Conservation (phyloP, 805 yeast genomes). For the Starmerella apicola region DNA sequence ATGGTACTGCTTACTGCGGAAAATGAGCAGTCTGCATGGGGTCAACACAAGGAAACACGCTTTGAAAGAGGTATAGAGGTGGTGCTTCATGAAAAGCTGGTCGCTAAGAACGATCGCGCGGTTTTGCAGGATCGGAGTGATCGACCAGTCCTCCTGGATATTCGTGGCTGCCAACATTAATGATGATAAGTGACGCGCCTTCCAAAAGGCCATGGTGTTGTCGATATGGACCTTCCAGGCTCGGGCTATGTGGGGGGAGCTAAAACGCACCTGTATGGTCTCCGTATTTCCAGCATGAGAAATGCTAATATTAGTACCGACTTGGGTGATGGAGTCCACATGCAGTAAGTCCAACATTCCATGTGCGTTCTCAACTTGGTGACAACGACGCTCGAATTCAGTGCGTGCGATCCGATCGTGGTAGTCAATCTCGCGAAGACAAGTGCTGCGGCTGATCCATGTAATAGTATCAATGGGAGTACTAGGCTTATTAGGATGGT, state of each 20-base stretch:
- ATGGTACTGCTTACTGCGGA: conserved; percentile 20
- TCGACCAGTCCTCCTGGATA: conserved; percentile 2
- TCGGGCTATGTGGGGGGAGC: conserved; percentile 29
- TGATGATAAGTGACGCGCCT: conserved; percentile 33
- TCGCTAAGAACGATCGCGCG: conserved; percentile 56
- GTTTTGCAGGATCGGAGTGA: conserved; percentile 44
- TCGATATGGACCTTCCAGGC: conserved; percentile 53
- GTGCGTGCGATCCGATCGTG: conserved; percentile 48
- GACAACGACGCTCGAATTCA: conserved; percentile 52
- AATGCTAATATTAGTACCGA: conserved; percentile 21
- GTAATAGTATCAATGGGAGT: too few relatives aligned
- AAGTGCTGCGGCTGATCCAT: conserved; percentile 42
- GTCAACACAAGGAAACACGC: conserved; percentile 51
- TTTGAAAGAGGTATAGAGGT: conserved; percentile 54
- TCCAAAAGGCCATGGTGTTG: conserved; percentile 49
- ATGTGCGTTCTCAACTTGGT: conserved; percentile 43
- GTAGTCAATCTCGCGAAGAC: conserved; percentile 33
- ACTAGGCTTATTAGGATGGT: too few relatives aligned
- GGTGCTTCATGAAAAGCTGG: conserved; percentile 51
- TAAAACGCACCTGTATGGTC: conserved; percentile 8
- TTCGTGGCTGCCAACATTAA: conserved; percentile 7
- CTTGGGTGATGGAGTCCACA: conserved; percentile 29
- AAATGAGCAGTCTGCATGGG: conserved; percentile 58
- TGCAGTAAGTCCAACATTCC: conserved; percentile 49
- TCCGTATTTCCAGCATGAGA: conserved; percentile 15